Base-by-base conservation (phyloP, 495 filamentous ascomycete genomes). In the Evernia prunastri region DNA sequence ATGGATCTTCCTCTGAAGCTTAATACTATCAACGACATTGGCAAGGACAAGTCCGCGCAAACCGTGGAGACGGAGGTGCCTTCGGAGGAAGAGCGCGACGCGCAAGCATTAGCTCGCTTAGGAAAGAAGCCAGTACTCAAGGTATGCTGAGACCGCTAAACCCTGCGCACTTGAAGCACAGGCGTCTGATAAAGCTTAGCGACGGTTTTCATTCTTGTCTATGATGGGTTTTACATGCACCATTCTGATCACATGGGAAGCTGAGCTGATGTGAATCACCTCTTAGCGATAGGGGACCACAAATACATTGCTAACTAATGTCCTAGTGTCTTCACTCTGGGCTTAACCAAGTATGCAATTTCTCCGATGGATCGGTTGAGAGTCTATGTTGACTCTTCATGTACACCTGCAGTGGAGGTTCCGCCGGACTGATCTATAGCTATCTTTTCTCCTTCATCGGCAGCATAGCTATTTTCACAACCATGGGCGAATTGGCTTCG, bases 201-300 rank as follows among this genome's bases (percentile, higher is more conserved):
- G 81, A n/a, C 81, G 76, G 57, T 82, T 81, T 59, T 74, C 76
- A 0, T 72, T 80, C 59, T 68, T 82, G 53, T 77, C 79, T 8
- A 81, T 81, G 59, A 62, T 82, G 33, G 80, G 78, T 0, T 83
- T 84, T 56, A 77, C 75, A 43, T 80, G 77, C 54, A 81, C 79
- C 0, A 76, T 83, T 59, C 71, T 83, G 47, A 72, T 75, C 20
- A 83, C 80, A 17, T 82, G 80, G 80, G 80, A 83, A 60, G 63
- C 39, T 13, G 56, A 59, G 23, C 60, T 51, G 11, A 60, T 66
- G 63, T 63, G 53, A 59, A 63, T 49, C 45, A 40, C 31, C 0
- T 37, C 56, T 18, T 29, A 1, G 29, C n/a, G 36, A 37, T 31
- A 12, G 42, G 27, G 43, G 47, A 53, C 53, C 18, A 45, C 17